These are phyloP conservation scores for Gaeumannomyces tritici DNA, from an alignment of 2,329 filamentous ascomycete species.

Conservation along the genomic window DNA sequence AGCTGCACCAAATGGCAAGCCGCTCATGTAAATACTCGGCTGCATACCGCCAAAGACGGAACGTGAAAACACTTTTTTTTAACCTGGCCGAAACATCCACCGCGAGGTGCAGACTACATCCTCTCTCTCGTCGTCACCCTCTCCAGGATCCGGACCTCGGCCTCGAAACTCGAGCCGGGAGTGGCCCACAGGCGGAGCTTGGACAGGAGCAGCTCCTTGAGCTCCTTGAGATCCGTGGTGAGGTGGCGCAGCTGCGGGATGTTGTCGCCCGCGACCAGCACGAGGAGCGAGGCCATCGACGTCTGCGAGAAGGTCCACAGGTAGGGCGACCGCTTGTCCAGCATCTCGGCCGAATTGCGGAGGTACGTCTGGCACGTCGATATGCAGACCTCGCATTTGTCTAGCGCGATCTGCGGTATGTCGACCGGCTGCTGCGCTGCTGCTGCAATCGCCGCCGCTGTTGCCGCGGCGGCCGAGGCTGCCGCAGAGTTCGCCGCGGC, in stretches of 20 bases:
- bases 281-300: slow-evolving; percentile 22
- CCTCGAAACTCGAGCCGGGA: slow-evolving; percentile 20
- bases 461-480: not conserved
- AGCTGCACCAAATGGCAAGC: no score
- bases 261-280: slow-evolving; percentile 21
- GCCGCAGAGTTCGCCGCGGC: not conserved
- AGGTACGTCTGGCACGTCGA: slow-evolving; percentile 25
- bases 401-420: slow-evolving; percentile 19
- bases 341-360: slow-evolving; percentile 22
- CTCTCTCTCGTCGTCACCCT: slow-evolving; percentile 1
- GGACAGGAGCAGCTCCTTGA: slow-evolving; percentile 18
- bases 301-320: slow-evolving; percentile 26
- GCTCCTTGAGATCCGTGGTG: slow-evolving; percentile 17
- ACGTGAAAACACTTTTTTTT: no score
- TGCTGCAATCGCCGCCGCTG: not conserved
- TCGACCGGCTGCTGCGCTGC: not conserved
- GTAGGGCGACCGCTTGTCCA: slow-evolving; percentile 25
- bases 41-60: no score
- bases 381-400: slow-evolving; percentile 23
- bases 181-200: slow-evolving; percentile 21
- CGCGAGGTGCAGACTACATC: not conserved
- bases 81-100: no score
- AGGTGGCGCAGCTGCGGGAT: slow-evolving; percentile 17
- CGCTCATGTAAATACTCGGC: no score
- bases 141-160: slow-evolving; percentile 10